Evolutionary conservation across 2,329 filamentous ascomycete genomes (phyloP).

Genomic region (Colletotrichum aenigma): DNA sequence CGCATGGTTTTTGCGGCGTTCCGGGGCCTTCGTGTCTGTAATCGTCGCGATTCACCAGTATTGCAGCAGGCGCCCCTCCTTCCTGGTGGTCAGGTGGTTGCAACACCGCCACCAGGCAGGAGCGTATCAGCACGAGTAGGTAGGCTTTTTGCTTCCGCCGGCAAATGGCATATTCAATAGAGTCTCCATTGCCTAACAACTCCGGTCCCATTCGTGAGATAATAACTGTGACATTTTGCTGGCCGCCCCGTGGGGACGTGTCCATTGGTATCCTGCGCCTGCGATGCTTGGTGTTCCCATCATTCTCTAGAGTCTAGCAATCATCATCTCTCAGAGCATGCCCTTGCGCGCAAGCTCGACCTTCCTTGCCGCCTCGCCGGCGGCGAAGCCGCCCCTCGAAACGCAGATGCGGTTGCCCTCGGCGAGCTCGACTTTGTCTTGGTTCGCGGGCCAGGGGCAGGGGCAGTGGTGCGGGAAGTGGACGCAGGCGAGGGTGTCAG

Average conservation of each 20-base stretch:
- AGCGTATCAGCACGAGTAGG: conserved; percentile 13
- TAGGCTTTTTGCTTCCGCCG: conserved; percentile 17
- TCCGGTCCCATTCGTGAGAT: neutral
- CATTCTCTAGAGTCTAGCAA: neutral
- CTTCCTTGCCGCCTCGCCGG: conserved; percentile 74
- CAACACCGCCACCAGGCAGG: neutral
- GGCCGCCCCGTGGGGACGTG: neutral
- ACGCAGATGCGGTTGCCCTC: conserved; percentile 77
- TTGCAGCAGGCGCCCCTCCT: neutral
- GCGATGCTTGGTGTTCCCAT: neutral
- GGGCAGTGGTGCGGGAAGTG: conserved; percentile 97
- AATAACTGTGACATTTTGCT: neutral
- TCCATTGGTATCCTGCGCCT: neutral
- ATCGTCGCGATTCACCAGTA: conserved; percentile 1
- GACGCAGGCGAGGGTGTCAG: conserved; percentile 92
- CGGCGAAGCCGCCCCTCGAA: conserved; percentile 76
- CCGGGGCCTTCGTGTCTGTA: conserved; percentile 15
- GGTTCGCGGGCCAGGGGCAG: conserved; percentile 77
- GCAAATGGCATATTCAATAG: conserved; percentile 12
- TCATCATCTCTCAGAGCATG: conserved; percentile 56
- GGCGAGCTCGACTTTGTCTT: conserved; percentile 78
- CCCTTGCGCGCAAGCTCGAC: conserved; percentile 82
- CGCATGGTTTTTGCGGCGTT: conserved; percentile 19
- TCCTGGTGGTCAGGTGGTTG: neutral
- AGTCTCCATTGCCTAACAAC: conserved; percentile 10